These are phyloP conservation scores for Malus hybrid DNA, from an alignment of 331 rosid genomes.

Conservation along the genomic window DNA sequence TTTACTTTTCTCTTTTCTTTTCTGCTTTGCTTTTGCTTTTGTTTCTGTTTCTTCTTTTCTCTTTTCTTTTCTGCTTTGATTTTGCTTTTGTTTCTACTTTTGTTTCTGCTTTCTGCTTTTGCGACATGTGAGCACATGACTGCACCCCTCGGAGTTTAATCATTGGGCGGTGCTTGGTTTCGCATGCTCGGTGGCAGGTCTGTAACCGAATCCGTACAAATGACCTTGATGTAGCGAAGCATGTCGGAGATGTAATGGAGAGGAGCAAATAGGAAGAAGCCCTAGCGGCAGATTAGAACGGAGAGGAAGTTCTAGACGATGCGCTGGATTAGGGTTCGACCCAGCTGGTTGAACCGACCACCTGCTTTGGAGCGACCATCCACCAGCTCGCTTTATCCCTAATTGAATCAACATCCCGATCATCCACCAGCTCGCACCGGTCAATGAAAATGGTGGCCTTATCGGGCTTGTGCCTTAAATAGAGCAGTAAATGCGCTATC, in stretches of 20 bases:
- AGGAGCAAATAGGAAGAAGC: slow-evolving; percentile 90
- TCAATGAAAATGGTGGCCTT: slow-evolving; percentile 63
- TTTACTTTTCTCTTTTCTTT: too few species aligned
- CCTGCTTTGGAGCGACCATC: slow-evolving; percentile 40
- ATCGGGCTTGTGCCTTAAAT: slow-evolving; percentile 80
- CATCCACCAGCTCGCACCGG: slow-evolving; percentile 67
- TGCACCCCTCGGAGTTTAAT: too few species aligned
- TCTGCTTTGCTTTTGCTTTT: too few species aligned
- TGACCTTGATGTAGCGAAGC: slow-evolving; percentile 55
- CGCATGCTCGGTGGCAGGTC: too few species aligned
- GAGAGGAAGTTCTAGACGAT: slow-evolving; percentile 77
- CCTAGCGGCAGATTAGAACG: slow-evolving; percentile 82
- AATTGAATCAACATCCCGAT: slow-evolving; percentile 62
- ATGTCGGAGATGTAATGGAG: slow-evolving; percentile 80
- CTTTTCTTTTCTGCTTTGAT: too few species aligned
- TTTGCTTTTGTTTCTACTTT: too few species aligned
- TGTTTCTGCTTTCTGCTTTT: too few species aligned
- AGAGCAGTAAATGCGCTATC: slow-evolving; percentile 62
- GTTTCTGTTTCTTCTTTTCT: too few species aligned
- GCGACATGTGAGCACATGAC: too few species aligned
- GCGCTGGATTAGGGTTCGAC: slow-evolving; percentile 59
- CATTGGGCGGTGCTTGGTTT: too few species aligned
- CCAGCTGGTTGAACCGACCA: slow-evolving; percentile 49
- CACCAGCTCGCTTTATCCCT: slow-evolving; percentile 54
- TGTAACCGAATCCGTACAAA: too few species aligned